Conservation (phyloP, 129 eudicot genomes). For the Heracleum sosnowskyi region DNA sequence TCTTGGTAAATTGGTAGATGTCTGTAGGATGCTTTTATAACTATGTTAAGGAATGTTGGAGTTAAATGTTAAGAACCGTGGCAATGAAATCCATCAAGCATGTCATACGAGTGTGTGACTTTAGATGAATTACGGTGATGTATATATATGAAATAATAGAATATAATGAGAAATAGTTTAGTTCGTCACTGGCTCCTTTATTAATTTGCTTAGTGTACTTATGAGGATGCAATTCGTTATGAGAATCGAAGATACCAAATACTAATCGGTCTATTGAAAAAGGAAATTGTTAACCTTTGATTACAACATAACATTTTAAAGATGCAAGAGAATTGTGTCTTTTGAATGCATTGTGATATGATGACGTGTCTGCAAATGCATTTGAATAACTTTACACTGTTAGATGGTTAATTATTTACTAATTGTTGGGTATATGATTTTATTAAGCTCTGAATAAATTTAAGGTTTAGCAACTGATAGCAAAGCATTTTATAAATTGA, state of each 20-base stretch:
- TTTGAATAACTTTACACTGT: neutral
- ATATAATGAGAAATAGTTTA: neutral
- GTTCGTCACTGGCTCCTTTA: neutral
- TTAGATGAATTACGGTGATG: too few relatives aligned
- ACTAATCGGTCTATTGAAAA: neutral
- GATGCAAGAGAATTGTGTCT: neutral
- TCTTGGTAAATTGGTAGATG: neutral
- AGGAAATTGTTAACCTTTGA: too few relatives aligned
- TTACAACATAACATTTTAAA: too few relatives aligned
- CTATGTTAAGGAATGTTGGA: neutral
- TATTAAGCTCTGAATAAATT: neutral
- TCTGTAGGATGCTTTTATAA: neutral
- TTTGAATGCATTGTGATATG: neutral
- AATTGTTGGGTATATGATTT: neutral
- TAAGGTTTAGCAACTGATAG: neutral
- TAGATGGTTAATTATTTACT: too few relatives aligned
- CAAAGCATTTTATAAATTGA: neutral
- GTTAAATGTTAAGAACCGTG: neutral
- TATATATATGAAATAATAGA: too few relatives aligned
- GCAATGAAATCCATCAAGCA: too few relatives aligned
- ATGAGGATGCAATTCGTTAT: neutral
- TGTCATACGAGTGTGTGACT: too few relatives aligned
- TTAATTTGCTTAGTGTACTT: neutral
- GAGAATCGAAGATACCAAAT: neutral
- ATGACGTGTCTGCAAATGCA: too few relatives aligned